These are phyloP conservation scores for Annulohypoxylon stygium DNA, from an alignment of 495 filamentous ascomycete species.

Conservation along the genomic window DNA sequence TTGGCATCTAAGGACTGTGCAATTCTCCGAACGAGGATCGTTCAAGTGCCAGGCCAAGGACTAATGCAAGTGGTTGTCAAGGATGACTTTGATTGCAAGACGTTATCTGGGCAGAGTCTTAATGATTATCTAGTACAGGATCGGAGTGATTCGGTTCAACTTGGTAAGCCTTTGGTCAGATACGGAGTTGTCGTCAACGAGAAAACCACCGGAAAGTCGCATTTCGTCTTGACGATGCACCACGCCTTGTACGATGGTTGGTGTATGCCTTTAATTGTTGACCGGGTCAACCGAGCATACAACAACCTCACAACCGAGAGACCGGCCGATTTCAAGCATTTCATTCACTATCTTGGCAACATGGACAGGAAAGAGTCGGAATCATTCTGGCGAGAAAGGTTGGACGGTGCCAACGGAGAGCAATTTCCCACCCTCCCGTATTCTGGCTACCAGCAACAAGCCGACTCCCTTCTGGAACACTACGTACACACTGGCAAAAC, in stretches of 20 bases:
- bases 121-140: conserved; percentile 61
- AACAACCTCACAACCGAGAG: conserved; percentile 55
- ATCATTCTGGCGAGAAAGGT: conserved; percentile 57
- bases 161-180: conserved; percentile 67
- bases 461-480: conserved; percentile 65
- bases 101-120: conserved; percentile 60
- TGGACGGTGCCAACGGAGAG: conserved; percentile 65
- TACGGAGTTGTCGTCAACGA: conserved; percentile 64
- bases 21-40: conserved; percentile 71
- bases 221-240: conserved; percentile 74
- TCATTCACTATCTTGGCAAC: conserved; percentile 59
- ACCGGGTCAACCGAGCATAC: conserved; percentile 63
- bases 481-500: conserved; percentile 58
- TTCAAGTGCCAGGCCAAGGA: conserved; percentile 65
- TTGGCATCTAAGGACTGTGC: conserved; percentile 58
- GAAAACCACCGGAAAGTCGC: conserved; percentile 52
- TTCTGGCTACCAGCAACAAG: conserved; percentile 65
- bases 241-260: conserved; percentile 79
- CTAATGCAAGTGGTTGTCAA: conserved; percentile 71
- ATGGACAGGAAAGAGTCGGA: conserved; percentile 53
- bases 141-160: conserved; percentile 62
- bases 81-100: conserved; percentile 59
- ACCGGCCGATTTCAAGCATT: conserved; percentile 60
- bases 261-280: conserved; percentile 69
- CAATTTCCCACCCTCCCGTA: conserved; percentile 71